Evolutionary conservation across 108 stramenopile genomes (phyloP), one percentile per base, ranked within the genome.

Genomic region (Fistulifera pelliculosa): DNA sequence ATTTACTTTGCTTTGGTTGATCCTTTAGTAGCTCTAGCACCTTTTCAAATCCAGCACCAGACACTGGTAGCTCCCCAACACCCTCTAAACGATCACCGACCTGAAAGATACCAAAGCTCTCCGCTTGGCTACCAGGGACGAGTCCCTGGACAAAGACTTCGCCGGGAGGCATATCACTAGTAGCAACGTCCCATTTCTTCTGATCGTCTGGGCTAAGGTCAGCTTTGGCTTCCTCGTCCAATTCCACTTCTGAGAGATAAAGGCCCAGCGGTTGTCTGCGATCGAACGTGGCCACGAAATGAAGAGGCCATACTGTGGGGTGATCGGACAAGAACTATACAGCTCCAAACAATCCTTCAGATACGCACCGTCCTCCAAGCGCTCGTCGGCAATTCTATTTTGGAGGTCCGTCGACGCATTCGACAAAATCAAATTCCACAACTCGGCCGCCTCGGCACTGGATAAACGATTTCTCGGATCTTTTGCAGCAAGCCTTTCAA

Each of bases 231-330:
- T 83, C 80, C 10, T 75, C 59, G 21, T 70, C 68, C 5, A 40
- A 47, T 21, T 55, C 63, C 10, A 41, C 51, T 62, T 87, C 86
- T 1, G 88, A 63, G 10, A 90, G 52, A 40, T 83, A 41, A 18
- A 90, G 38, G 27, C 88, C 88, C 0, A 85, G 48, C 0, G 88
- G 61, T 35, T 54, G 42, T 7, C 47, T 52, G 25, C 80, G 69
- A n/a, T 73, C 60, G 53, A 90, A 90, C 1, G 83, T 81, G 15
- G 88, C 88, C 8, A 85, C 75, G 57, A 79, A 90, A 47, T 90
- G 84, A 49, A 90, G 68, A 7, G 88, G 84, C n/a, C 80, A 69
- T 31, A 54, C 53, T 28, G 28, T 31, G 16, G 53, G 15, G 38
- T 54, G 6, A 38, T 18, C 2, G 18, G 14, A 42, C 85, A 87